Conservation (phyloP, 2,329 filamentous ascomycete species). For the Penicillium hesseltinei region DNA sequence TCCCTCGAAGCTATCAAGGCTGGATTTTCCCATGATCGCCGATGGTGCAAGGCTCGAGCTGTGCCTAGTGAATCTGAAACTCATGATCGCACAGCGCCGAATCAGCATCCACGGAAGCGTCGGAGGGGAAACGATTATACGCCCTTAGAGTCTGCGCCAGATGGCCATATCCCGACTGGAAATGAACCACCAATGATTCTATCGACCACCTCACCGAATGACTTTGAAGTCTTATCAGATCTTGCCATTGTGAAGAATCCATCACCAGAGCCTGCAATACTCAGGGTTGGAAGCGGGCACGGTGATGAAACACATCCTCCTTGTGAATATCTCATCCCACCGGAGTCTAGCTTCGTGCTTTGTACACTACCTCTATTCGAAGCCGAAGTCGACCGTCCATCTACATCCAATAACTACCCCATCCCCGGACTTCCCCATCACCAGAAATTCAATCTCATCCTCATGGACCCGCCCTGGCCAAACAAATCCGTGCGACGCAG, state of each 20-base stretch:
- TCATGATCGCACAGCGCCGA: not conserved
- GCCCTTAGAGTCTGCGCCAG: not conserved
- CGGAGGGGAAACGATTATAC: not conserved
- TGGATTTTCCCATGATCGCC: not conserved
- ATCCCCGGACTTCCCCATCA: slow-evolving; percentile 27
- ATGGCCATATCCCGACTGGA: not conserved
- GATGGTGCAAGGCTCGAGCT: slow-evolving; percentile 37
- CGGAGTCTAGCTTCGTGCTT: slow-evolving; percentile 49
- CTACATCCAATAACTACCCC: slow-evolving; percentile 6
- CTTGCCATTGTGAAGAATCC: slow-evolving; percentile 35
- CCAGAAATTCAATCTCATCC: slow-evolving; percentile 56
- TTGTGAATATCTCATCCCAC: slow-evolving; percentile 45
- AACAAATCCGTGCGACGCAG: slow-evolving; percentile 59
- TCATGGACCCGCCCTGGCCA: slow-evolving; percentile 65
- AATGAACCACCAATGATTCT: slow-evolving; percentile 33
- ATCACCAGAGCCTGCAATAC: slow-evolving; percentile 15
- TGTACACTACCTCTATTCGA: slow-evolving; percentile 33
- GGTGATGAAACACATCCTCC: slow-evolving; percentile 19
- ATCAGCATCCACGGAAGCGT: not conserved
- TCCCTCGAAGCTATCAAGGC: slow-evolving; percentile 39
- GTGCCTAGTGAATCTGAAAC: slow-evolving; percentile 9
- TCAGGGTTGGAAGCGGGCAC: slow-evolving; percentile 17
- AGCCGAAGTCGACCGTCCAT: not conserved
- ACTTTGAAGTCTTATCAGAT: slow-evolving; percentile 25
- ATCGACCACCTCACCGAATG: slow-evolving; percentile 32